Evolutionary conservation across 371 early-diverging fungal species (phyloP).

Genomic region (Umbelopsis sp.): DNA sequence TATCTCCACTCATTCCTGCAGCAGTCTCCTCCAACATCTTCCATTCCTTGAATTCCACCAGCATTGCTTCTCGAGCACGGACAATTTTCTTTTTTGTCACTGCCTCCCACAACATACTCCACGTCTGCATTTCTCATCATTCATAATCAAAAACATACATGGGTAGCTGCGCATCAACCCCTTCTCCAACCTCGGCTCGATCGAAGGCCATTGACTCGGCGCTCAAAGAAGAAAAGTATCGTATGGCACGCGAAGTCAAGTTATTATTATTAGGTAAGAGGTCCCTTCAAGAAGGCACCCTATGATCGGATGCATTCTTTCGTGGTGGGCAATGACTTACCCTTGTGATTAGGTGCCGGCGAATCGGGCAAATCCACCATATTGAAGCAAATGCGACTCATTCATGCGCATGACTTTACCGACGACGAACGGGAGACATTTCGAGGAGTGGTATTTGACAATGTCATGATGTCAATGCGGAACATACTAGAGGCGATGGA

Average conservation of each 20-base stretch:
- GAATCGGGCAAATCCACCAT: constrained; percentile 98
- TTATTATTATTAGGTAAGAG: constrained; percentile 80
- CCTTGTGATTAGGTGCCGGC: constrained; percentile 77
- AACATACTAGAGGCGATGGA: constrained; percentile 87
- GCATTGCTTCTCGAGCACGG: no score
- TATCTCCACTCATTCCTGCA: no score
- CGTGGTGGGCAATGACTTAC: background rate
- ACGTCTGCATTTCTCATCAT: no score
- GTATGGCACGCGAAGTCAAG: constrained; percentile 83
- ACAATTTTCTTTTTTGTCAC: no score
- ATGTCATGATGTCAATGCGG: constrained; percentile 84
- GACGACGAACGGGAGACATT: constrained; percentile 83
- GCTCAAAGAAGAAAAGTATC: constrained; percentile 75
- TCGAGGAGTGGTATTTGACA: constrained; percentile 85
- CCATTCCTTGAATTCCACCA: no score
- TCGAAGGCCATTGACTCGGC: constrained; percentile 83
- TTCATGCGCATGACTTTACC: constrained; percentile 90
- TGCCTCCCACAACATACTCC: no score
- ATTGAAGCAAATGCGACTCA: constrained; percentile 94
- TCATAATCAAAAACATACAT: background rate
- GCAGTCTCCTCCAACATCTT: no score
- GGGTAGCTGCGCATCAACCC: constrained; percentile 20
- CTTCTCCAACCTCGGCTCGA: background rate
- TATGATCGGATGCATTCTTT: no score
- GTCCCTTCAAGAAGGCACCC: background rate